Conservation (phyloP, 805 yeast genomes). For the Monosporozyma siamensis region DNA sequence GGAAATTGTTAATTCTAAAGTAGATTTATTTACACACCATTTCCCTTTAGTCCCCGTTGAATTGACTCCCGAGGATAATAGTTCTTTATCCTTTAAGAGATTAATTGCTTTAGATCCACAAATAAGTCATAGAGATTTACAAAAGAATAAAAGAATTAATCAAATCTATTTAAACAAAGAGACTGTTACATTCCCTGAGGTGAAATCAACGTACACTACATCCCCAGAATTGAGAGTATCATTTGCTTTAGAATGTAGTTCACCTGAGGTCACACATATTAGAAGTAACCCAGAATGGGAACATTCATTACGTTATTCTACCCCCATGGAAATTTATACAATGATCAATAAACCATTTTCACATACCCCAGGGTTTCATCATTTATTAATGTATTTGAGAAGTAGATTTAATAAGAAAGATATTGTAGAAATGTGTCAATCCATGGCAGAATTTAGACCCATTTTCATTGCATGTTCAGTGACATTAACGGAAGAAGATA, state of each 20-base stretch:
- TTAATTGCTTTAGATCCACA: slow-evolving; percentile 12
- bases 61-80: slow-evolving; percentile 1
- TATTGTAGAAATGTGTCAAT: slow-evolving; percentile 72
- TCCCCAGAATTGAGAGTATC: slow-evolving; percentile 12
- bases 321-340: slow-evolving; percentile 74
- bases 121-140: slow-evolving; percentile 7
- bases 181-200: slow-evolving; percentile 48
- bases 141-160: slow-evolving; percentile 34
- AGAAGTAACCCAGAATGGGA: slow-evolving; percentile 23
- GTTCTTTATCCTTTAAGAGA: slow-evolving; percentile 19
- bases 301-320: slow-evolving; percentile 37
- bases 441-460: slow-evolving; percentile 86
- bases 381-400: slow-evolving; percentile 62
- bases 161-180: slow-evolving; percentile 56
- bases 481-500: slow-evolving; percentile 79
- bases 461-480: slow-evolving; percentile 88
- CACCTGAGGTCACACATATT: slow-evolving; percentile 15
- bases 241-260: slow-evolving; percentile 20
- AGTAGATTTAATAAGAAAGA: slow-evolving; percentile 59
- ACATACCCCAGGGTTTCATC: slow-evolving; percentile 86
- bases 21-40: slow-evolving; percentile 24
- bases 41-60: slow-evolving; percentile 27
- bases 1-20: slow-evolving; percentile 19
- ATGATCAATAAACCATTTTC: slow-evolving; percentile 68
- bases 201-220: slow-evolving; percentile 22